A percentile compares a stretch with the other conserved stretches of the same genome.
These are phyloP conservation scores for Apiotrichum gracile DNA, from an alignment of 1,284 basidiomycete genomes.

Conservation along the genomic window DNA sequence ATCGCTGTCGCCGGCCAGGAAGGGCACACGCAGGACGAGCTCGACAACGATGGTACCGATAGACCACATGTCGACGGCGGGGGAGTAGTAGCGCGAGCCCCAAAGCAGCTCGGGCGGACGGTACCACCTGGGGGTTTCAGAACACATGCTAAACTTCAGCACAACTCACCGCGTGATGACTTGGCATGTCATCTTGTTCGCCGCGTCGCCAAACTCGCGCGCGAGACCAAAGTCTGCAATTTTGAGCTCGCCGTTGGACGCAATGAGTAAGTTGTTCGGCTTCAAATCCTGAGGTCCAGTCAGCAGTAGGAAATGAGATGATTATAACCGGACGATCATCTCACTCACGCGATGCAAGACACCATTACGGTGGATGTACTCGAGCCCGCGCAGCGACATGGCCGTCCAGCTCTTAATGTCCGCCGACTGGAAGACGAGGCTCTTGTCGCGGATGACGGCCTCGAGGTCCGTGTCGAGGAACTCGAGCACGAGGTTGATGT, in stretches of 20 bases:
- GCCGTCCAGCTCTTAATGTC: conserved; percentile 99
- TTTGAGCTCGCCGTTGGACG: conserved; percentile 85
- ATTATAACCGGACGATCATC: neutral
- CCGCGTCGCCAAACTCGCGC: conserved; percentile 73
- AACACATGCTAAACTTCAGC: no score
- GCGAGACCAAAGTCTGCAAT: conserved; percentile 99
- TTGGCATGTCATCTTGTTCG: conserved; percentile 93
- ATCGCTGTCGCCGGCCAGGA: conserved; percentile 93
- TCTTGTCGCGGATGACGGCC: conserved; percentile 89
- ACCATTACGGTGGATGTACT: conserved; percentile 94
- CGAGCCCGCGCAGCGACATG: conserved; percentile 92
- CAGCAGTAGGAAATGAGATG: neutral
- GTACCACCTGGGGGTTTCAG: conserved; percentile 71
- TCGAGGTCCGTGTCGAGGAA: conserved; percentile 97
- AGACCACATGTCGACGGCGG: conserved; percentile 98
- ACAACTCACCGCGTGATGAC: conserved; percentile 80
- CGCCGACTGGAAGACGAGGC: conserved; percentile 82
- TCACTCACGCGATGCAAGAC: conserved; percentile 78
- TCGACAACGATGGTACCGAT: conserved; percentile 99
- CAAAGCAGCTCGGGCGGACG: conserved; percentile 94
- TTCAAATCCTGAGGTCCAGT: conserved; percentile 72
- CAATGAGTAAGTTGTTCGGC: conserved; percentile 95
- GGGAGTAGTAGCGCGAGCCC: conserved; percentile 92
- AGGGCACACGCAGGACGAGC: conserved; percentile 67
- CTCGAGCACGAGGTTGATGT: conserved; percentile 94